phyloP scores from a whole-genome alignment of 2,329 filamentous ascomycete genomes.

The Fulvia fulva region DNA sequence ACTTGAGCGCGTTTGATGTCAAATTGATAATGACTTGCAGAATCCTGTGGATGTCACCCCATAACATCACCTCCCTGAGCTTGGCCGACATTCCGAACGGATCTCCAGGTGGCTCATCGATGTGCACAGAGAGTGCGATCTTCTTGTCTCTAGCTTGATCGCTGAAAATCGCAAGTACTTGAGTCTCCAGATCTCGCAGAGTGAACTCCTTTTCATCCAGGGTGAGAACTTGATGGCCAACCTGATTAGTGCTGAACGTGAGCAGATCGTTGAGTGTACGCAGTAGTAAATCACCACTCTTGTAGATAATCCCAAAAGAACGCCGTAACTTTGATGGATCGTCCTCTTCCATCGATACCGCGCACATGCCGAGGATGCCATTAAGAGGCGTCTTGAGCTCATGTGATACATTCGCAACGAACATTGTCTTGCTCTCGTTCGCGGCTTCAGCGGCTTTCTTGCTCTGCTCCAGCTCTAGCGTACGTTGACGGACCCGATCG shows the following conservation, averaged over 20 bases:
- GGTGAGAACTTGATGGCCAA: constrained; percentile 70
- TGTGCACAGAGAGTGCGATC: constrained; percentile 71
- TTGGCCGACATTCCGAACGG: constrained; percentile 38
- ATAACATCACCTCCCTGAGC: constrained; percentile 78
- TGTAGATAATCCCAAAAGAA: constrained; percentile 83
- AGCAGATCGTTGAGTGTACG: constrained; percentile 85
- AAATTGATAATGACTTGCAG: constrained; percentile 88
- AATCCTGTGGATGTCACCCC: constrained; percentile 86
- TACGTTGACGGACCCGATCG: constrained; percentile 77
- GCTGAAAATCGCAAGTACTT: constrained; percentile 80
- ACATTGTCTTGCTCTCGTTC: constrained; percentile 73
- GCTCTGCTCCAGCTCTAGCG: constrained; percentile 78
- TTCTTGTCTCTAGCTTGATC: constrained; percentile 78
- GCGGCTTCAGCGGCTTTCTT: constrained; percentile 92
- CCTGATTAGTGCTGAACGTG: constrained; percentile 92
- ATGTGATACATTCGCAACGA: constrained; percentile 40
- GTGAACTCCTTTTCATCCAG: constrained; percentile 83
- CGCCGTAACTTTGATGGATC: constrained; percentile 73
- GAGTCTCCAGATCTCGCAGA: constrained; percentile 74
- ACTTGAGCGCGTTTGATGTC: constrained; percentile 88
- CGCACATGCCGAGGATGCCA: constrained; percentile 90
- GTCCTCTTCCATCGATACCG: constrained; percentile 87
- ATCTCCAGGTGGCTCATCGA: constrained; percentile 44
- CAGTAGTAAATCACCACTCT: constrained; percentile 76
- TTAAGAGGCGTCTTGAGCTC: constrained; percentile 93